Evolutionary conservation across 345 rosid genomes (phyloP), one percentile per base, ranked within the genome.

Genomic region (Abelmoschus esculentus): DNA sequence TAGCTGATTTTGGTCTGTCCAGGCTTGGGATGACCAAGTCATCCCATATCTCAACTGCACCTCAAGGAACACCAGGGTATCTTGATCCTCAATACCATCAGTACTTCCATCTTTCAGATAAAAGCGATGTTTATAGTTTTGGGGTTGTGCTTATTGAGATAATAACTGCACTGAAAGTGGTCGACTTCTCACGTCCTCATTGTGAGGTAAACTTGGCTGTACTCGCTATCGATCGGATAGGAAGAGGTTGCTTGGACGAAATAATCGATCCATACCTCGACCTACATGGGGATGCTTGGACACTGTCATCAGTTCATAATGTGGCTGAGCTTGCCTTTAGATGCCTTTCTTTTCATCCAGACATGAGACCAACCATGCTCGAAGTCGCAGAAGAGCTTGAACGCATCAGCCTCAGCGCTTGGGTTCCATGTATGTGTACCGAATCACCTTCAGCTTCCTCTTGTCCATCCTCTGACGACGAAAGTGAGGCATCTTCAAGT

Each of bases 1-100:
- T 93, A 22, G 98, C 98, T 4, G 98, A 93, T 79, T 93, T 93
- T 0, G 98, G 97, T 66, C 97, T 93, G 70, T 93, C 98, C 9
- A 81, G 98, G 73, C 87, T 91, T 3, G 98, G 98, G 36, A 78
- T 91, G 90, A 72, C 76, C 0, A 96, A 89, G 69, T 62, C 75
- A 26, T 93, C 98, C 5, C 90, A 93, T 70, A 82, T 93, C 40
- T 93, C 98, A 19, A 93, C 98, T 0, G 98, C 96, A 18, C 98
- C 98, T 36, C 92, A 88, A 73, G 96, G 96, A 10, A 90, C 96
- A 52, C 96, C 96, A 1, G 96, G 96, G 73, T 90, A 90, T 77
- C 93, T 90, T 28, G 96, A 89, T 70, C 96, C 96, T 22, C 89
- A 89, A 61, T 89, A 89, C 72, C 91, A 89, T 79, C 96, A 89